Percentiles rank a stretch among this genome's conserved stretches.
These are phyloP conservation scores for Acorus calamus DNA, from an alignment of 106 monocot genomes.

Conservation along the genomic window DNA sequence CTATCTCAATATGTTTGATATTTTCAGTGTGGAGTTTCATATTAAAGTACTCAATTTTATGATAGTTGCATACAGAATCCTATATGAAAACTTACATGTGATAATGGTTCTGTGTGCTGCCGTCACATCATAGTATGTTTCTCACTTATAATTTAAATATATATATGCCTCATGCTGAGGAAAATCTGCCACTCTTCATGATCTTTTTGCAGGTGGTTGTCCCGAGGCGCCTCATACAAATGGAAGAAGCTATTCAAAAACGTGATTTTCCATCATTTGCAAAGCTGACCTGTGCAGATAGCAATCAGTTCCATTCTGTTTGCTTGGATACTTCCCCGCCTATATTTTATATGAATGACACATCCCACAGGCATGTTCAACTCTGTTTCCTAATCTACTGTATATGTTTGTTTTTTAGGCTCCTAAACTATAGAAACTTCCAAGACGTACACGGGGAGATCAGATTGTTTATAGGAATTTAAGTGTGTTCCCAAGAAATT, in stretches of 20 bases:
- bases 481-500: no score
- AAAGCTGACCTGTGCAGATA: constrained; percentile 77
- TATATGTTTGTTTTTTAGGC: no score
- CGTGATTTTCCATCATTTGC: constrained; percentile 78
- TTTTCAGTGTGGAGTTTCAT: neutral
- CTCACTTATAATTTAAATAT: no score
- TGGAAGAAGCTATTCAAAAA: constrained; percentile 79
- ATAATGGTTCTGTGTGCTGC: no score
- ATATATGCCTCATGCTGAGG: neutral
- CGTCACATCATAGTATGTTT: no score
- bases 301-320: constrained; percentile 93
- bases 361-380: constrained; percentile 68
- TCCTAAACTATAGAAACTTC: no score
- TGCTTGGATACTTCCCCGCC: constrained; percentile 94
- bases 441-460: no score
- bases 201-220: constrained; percentile 43
- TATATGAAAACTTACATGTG: no score
- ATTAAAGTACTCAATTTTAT: neutral
- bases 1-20: neutral
- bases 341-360: constrained; percentile 98
- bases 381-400: neutral
- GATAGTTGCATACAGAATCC: neutral
- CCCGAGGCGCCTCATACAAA: constrained; percentile 62
- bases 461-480: no score
- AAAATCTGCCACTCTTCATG: neutral